Percentiles rank a stretch among this genome's conserved stretches.
Conservation (phyloP, 1,139 yeast species). For the Candida sanyaensis region DNA sequence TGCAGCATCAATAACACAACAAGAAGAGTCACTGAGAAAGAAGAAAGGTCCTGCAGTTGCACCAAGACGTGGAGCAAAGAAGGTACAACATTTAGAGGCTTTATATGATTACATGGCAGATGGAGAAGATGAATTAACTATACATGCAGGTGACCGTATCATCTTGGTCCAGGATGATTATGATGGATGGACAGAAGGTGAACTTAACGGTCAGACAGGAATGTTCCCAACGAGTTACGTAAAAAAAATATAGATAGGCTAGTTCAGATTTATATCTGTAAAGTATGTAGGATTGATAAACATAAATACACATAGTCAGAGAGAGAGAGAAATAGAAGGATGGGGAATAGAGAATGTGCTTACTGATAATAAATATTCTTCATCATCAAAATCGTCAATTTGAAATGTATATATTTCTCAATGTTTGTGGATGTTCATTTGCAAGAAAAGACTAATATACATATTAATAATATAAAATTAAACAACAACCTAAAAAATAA, state of each 20-base stretch:
- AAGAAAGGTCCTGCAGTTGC: constrained; percentile 79
- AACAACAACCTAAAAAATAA: background rate
- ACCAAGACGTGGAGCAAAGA: constrained; percentile 76
- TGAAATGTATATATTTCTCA: background rate
- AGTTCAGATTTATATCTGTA: too few species aligned
- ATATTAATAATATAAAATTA: constrained; percentile 1
- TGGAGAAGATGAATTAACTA: constrained; percentile 79
- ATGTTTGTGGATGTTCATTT: background rate
- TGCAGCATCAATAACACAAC: constrained; percentile 11
- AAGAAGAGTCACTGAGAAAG: constrained; percentile 21
- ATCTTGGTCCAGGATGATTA: constrained; percentile 65
- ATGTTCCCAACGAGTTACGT: constrained; percentile 83
- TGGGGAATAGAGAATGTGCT: too few species aligned
- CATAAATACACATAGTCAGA: too few species aligned
- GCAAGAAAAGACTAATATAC: background rate
- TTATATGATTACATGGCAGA: constrained; percentile 81
- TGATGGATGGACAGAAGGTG: constrained; percentile 97
- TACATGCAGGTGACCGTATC: constrained; percentile 75
- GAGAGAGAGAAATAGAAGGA: too few species aligned
- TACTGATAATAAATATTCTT: background rate
- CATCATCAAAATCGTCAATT: background rate
- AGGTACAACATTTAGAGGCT: constrained; percentile 68
- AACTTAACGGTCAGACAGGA: constrained; percentile 69
- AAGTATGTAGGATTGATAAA: too few species aligned
- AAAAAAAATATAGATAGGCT: constrained; percentile 26